Conservation (phyloP, 2,329 filamentous ascomycete genomes). For the Allantophomopsis lycopodina region DNA sequence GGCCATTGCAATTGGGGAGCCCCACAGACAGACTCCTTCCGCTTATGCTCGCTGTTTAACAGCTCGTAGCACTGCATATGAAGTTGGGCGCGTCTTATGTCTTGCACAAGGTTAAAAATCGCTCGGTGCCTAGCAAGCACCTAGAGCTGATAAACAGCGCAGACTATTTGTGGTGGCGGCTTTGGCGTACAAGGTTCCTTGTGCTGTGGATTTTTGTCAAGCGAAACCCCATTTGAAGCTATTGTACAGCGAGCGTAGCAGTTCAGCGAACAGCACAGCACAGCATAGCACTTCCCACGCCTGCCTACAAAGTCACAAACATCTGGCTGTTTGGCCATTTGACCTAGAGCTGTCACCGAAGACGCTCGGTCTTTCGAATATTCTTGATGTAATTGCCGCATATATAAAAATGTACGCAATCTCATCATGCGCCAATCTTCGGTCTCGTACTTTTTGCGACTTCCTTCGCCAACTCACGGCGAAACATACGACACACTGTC, state of each 20-base stretch:
- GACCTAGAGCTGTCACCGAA: too few species aligned
- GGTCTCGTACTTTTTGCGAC: too few species aligned
- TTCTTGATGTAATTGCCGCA: too few species aligned
- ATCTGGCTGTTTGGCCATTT: too few species aligned
- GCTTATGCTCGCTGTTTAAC: slow-evolving; percentile 11
- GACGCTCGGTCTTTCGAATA: too few species aligned
- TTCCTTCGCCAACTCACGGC: too few species aligned
- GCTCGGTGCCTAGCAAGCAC: slow-evolving; percentile 40
- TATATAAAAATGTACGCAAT: too few species aligned
- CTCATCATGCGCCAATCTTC: too few species aligned
- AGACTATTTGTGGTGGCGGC: slow-evolving; percentile 9
- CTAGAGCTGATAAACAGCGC: slow-evolving; percentile 17
- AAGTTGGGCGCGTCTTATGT: slow-evolving; percentile 46
- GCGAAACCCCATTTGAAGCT: slow-evolving; percentile 8
- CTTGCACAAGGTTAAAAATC: slow-evolving; percentile 29
- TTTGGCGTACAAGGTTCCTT: slow-evolving; percentile 7
- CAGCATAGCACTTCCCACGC: slow-evolving; percentile 3
- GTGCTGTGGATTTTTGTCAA: slow-evolving; percentile 6
- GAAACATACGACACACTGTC: too few species aligned
- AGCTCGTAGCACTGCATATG: slow-evolving; percentile 21
- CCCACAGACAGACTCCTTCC: slow-evolving; percentile 25
- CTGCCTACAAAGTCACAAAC: too few species aligned
- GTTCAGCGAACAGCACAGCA: slow-evolving; percentile 24
- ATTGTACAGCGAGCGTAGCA: slow-evolving; percentile 36
- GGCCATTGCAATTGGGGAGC: slow-evolving; percentile 3